Base-by-base conservation (phyloP, 2,329 filamentous ascomycete genomes). In the Seiridium cupressi region DNA sequence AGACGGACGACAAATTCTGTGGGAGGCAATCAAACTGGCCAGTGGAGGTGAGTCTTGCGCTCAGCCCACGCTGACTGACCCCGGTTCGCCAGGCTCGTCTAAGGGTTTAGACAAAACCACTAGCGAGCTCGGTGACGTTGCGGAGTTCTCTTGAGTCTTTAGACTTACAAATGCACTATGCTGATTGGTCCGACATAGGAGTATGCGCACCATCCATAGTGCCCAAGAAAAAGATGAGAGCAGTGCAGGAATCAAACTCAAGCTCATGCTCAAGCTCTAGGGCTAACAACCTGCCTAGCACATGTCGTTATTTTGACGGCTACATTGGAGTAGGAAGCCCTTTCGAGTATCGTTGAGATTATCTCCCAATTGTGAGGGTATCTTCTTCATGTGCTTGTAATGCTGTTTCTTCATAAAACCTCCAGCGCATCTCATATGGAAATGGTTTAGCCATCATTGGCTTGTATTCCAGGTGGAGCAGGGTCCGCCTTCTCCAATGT, bases 51-150 rank as follows among this genome's bases (percentile, higher is more conserved):
- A 36, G 57, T 46, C 38, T 46, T 59, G 31, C 38, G 36, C 49
- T 47, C 47, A 44, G 40, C 48, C 57, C 55, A 51, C 59, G n/a
- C 48, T 58, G 44, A 42, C 13, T 44, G 31, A 44, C 18, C 53
- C 55, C 51, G 44, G 26, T 51, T 46, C 44, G 36, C 46, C 55
- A 54, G 42, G 42, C 38, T 44, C 32, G 59, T 31, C 59, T 47
- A 58, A 40, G 55, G 55, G 49, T 53, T n/a, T 11, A 42, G 32
- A 58, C 48, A n/a, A 55, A 64, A 59, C 62, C 57, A 64, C 62
- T 69, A 65, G 64, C 56, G 47, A 51, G 62, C 59, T 68, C 68
- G 66, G 69, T 73, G 71, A 72, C 67, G 69, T 70, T 70, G 69
- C 63, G 64, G 69, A 68, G 65, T 60, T 64, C 55, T 57, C 49